A percentile compares a stretch with the other conserved stretches of the same genome.
Conservation (phyloP, 1,284 basidiomycete genomes). For the Acaromyces ingoldii region DNA sequence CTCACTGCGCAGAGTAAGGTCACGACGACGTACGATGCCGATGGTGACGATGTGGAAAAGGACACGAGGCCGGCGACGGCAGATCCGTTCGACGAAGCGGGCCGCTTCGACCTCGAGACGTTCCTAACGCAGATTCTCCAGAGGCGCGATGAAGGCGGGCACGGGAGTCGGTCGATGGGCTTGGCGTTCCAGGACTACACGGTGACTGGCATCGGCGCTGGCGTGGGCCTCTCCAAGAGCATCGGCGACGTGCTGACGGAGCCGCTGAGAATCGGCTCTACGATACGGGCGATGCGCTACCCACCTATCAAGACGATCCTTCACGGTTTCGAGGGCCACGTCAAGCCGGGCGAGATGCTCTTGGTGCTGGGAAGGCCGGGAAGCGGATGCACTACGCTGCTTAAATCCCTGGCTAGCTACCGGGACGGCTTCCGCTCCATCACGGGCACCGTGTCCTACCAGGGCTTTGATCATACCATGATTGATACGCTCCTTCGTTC, state of each 20-base stretch:
- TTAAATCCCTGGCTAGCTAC: constrained; percentile 35
- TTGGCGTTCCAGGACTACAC: constrained; percentile 2
- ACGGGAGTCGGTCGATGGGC: constrained; percentile 8
- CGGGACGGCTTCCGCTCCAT: constrained; percentile 39
- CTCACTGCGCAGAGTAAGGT: too few relatives aligned
- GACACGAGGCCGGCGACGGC: too few relatives aligned
- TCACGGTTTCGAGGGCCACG: constrained; percentile 29
- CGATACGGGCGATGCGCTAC: neutral
- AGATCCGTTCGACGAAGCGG: too few relatives aligned
- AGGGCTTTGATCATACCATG: constrained; percentile 31
- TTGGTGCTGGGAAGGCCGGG: constrained; percentile 45
- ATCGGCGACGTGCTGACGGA: constrained; percentile 21
- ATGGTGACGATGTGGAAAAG: too few relatives aligned
- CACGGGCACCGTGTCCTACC: constrained; percentile 28
- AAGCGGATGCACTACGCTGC: constrained; percentile 28
- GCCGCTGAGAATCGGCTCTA: constrained; percentile 11
- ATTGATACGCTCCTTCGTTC: constrained; percentile 33
- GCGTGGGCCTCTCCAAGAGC: constrained; percentile 6
- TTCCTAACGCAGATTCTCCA: too few relatives aligned
- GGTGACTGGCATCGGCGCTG: constrained; percentile 4
- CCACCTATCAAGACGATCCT: constrained; percentile 22
- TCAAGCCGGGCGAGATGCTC: constrained; percentile 45
- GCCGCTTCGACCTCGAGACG: too few relatives aligned
- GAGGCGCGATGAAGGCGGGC: too few relatives aligned
- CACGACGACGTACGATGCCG: too few relatives aligned